Conservation (phyloP, 2,329 filamentous ascomycete genomes). For the Byssothecium circinans region DNA sequence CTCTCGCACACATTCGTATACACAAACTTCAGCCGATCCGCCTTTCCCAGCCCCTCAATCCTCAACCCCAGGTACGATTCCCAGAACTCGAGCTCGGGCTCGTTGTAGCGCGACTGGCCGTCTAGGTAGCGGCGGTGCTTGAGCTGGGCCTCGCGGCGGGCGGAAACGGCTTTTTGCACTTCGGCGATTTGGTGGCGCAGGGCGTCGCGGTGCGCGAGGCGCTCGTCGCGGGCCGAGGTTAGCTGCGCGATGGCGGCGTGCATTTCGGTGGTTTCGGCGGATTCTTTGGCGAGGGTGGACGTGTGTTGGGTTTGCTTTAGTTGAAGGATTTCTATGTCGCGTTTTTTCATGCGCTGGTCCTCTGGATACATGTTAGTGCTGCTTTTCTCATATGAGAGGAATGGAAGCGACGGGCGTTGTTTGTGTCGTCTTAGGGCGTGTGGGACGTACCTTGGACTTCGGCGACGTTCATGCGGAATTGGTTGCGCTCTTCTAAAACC, state of each 20-base stretch:
- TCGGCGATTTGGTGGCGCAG: conserved; percentile 61
- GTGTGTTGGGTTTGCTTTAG: conserved; percentile 71
- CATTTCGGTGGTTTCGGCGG: conserved; percentile 70
- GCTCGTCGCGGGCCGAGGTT: conserved; percentile 58
- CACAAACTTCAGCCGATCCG: conserved; percentile 85
- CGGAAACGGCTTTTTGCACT: conserved; percentile 70
- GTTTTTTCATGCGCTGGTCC: conserved; percentile 86
- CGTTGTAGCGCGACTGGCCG: conserved; percentile 82
- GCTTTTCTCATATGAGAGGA: neutral
- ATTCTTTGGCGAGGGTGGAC: conserved; percentile 74
- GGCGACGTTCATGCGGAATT: conserved; percentile 86
- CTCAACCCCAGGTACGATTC: conserved; percentile 83
- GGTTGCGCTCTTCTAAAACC: conserved; percentile 89
- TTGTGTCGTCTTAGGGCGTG: neutral
- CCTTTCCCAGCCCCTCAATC: conserved; percentile 84
- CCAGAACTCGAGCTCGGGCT: conserved; percentile 95
- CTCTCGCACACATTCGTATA: conserved; percentile 85
- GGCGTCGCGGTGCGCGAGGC: conserved; percentile 57
- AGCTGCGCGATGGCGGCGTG: conserved; percentile 61
- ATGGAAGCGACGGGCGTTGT: neutral
- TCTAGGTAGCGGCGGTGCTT: conserved; percentile 75
- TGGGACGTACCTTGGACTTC: conserved; percentile 76
- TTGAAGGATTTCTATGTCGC: conserved; percentile 80
- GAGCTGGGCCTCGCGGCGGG: conserved; percentile 69
- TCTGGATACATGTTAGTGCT: conserved; percentile 56